Evolutionary conservation across 2,329 filamentous ascomycete genomes (phyloP).

Genomic region (Paracamarosporium sp.): DNA sequence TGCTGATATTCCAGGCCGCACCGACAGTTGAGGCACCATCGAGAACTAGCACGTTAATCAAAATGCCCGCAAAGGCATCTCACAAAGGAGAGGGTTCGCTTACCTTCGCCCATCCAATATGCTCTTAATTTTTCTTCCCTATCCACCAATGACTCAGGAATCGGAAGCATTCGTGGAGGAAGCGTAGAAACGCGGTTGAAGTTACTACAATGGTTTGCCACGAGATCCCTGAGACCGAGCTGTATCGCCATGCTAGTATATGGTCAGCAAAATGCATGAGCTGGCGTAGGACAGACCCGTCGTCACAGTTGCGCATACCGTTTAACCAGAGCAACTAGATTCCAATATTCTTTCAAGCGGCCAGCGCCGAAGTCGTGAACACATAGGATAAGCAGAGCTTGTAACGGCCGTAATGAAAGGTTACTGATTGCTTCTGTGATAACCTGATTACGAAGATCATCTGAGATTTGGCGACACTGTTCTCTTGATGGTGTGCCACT

Average conservation of each 20-base stretch:
- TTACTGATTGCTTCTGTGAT: slow-evolving; percentile 35
- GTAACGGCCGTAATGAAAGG: slow-evolving; percentile 38
- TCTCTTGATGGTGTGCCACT: slow-evolving; percentile 26
- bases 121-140: slow-evolving; percentile 45
- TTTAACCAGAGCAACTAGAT: slow-evolving; percentile 41
- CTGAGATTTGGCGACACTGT: slow-evolving; percentile 24
- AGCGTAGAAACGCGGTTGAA: slow-evolving; percentile 34
- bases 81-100: not conserved
- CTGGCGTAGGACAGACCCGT: not conserved
- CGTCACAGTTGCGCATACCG: slow-evolving; percentile 17
- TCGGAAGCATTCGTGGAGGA: slow-evolving; percentile 31
- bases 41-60: slow-evolving; percentile 27
- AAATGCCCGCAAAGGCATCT: too few relatives aligned
- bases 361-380: slow-evolving; percentile 39
- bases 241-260: slow-evolving; percentile 34
- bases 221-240: slow-evolving; percentile 36
- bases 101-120: slow-evolving; percentile 46
- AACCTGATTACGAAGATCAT: slow-evolving; percentile 32
- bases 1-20: slow-evolving; percentile 35
- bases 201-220: slow-evolving; percentile 36
- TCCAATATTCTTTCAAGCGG: slow-evolving; percentile 41
- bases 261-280: not conserved
- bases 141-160: slow-evolving; percentile 38
- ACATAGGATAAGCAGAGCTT: slow-evolving; percentile 40
- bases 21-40: slow-evolving; percentile 44